A percentile compares a stretch with the other conserved stretches of the same genome.
These are phyloP conservation scores for Amorphotheca resinae DNA, from an alignment of 495 filamentous ascomycete species.

Conservation along the genomic window DNA sequence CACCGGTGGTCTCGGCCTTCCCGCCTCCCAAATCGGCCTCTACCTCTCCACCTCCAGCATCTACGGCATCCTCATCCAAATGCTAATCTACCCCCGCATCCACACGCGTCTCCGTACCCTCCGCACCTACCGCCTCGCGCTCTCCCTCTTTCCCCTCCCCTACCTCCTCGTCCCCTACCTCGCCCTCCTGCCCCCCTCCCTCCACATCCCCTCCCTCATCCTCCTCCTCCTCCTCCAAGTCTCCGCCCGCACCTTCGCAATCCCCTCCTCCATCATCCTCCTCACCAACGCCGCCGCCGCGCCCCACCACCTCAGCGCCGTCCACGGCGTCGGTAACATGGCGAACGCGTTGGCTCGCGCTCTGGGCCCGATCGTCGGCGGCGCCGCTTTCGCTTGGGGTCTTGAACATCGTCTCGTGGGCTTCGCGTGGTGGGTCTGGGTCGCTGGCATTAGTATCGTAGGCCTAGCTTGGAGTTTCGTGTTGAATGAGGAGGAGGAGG, in stretches of 20 bases:
- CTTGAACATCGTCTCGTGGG: conserved; percentile 54
- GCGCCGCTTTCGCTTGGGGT: conserved; percentile 50
- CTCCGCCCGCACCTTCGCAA: conserved; percentile 55
- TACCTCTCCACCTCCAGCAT: conserved; percentile 58
- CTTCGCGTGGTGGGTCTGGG: conserved; percentile 50
- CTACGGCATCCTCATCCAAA: conserved; percentile 55
- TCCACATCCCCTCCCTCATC: conserved; percentile 28
- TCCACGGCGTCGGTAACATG: conserved; percentile 59
- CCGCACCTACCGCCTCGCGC: conserved; percentile 41
- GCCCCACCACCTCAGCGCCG: conserved; percentile 48
- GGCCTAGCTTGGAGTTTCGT: conserved; percentile 35
- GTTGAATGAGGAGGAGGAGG: background rate
- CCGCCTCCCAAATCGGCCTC: conserved; percentile 54
- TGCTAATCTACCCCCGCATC: conserved; percentile 55
- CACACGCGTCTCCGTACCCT: conserved; percentile 49
- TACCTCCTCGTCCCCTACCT: conserved; percentile 60
- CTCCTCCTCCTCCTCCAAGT: too few species aligned
- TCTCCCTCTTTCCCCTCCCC: conserved; percentile 51
- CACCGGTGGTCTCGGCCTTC: conserved; percentile 57
- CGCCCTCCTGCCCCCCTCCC: conserved; percentile 38
- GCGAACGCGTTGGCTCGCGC: conserved; percentile 47
- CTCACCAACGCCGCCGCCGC: conserved; percentile 58
- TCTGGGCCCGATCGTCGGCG: conserved; percentile 52
- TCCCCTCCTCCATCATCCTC: conserved; percentile 55
- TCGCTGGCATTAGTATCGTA: conserved; percentile 34